Conservation (phyloP, 2,329 filamentous ascomycete genomes). For the Lachnellula hyalina region DNA sequence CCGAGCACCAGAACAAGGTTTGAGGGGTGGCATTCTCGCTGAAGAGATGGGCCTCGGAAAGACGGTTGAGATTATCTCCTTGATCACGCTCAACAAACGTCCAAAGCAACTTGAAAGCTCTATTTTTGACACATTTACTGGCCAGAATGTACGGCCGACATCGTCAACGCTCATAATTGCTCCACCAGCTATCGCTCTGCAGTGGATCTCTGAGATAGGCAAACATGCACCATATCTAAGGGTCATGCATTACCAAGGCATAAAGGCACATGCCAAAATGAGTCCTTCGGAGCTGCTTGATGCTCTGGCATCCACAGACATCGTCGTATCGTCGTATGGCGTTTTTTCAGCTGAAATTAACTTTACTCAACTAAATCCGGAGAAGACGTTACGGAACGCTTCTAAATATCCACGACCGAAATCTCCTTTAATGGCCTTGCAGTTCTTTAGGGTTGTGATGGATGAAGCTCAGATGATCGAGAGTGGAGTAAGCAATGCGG, state of each 20-base stretch:
- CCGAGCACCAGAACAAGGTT: conserved; percentile 34
- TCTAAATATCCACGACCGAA: conserved; percentile 60
- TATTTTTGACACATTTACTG: conserved; percentile 37
- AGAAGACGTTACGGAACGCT: conserved; percentile 57
- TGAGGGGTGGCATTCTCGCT: conserved; percentile 51
- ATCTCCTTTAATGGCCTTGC: conserved; percentile 74
- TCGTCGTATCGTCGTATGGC: conserved; percentile 60
- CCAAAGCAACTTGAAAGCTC: conserved; percentile 2
- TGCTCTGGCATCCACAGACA: conserved; percentile 46
- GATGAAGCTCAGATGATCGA: conserved; percentile 92
- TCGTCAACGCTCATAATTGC: conserved; percentile 58
- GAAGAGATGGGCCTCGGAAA: conserved; percentile 85
- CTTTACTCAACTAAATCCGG: conserved; percentile 64
- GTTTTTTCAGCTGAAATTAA: conserved; percentile 78
- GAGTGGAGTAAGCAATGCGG: conserved; percentile 77
- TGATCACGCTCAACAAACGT: conserved; percentile 60
- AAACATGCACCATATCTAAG: conserved; percentile 53
- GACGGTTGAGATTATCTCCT: conserved; percentile 67
- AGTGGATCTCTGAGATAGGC: conserved; percentile 57
- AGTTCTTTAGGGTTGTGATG: conserved; percentile 64
- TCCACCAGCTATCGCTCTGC: conserved; percentile 49
- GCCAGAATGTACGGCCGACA: conserved; percentile 41
- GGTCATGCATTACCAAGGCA: conserved; percentile 52
- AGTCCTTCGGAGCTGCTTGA: conserved; percentile 36
- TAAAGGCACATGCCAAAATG: conserved; percentile 29